Percentiles rank a stretch among this genome's conserved stretches.
Evolutionary conservation across 495 filamentous ascomycete genomes (phyloP).

Genomic region (Penicillium egyptiacum): DNA sequence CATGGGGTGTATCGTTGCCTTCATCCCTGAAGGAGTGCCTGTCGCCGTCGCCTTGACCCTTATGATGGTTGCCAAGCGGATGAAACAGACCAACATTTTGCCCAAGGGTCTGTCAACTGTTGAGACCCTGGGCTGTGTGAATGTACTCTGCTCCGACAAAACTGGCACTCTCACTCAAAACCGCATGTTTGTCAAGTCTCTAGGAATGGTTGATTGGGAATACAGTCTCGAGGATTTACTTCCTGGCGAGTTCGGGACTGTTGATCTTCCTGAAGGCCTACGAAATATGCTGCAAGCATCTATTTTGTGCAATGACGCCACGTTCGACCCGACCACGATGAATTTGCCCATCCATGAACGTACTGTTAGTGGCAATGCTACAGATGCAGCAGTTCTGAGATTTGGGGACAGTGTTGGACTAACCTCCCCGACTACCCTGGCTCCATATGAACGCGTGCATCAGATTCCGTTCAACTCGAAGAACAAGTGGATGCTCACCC

Average conservation of each 20-base stretch:
- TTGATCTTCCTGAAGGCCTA: conserved; percentile 20
- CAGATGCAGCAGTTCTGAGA: conserved; percentile 67
- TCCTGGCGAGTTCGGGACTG: conserved; percentile 4
- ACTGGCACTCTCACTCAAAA: conserved; percentile 67
- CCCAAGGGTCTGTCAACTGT: conserved; percentile 71
- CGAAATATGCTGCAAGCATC: conserved; percentile 31
- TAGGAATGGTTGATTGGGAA: conserved; percentile 39
- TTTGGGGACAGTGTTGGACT: conserved; percentile 61
- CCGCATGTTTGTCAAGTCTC: conserved; percentile 48
- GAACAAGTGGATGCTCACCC: conserved; percentile 62
- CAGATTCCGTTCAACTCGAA: conserved; percentile 75
- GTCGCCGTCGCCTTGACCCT: conserved; percentile 63
- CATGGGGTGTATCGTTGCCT: conserved; percentile 68
- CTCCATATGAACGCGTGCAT: conserved; percentile 56
- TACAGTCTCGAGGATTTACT: conserved; percentile 27
- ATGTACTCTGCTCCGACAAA: conserved; percentile 71
- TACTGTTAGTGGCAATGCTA: conserved; percentile 68
- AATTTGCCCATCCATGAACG: conserved; percentile 53
- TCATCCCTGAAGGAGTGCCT: conserved; percentile 71
- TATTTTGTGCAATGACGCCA: conserved; percentile 64
- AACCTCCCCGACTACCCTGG: conserved; percentile 41
- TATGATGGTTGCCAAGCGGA: conserved; percentile 61
- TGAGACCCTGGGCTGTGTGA: conserved; percentile 70
- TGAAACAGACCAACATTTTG: conserved; percentile 64
- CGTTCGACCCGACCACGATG: conserved; percentile 62